Conservation (phyloP, 257 asterid species). For the Primulina tabacum region DNA sequence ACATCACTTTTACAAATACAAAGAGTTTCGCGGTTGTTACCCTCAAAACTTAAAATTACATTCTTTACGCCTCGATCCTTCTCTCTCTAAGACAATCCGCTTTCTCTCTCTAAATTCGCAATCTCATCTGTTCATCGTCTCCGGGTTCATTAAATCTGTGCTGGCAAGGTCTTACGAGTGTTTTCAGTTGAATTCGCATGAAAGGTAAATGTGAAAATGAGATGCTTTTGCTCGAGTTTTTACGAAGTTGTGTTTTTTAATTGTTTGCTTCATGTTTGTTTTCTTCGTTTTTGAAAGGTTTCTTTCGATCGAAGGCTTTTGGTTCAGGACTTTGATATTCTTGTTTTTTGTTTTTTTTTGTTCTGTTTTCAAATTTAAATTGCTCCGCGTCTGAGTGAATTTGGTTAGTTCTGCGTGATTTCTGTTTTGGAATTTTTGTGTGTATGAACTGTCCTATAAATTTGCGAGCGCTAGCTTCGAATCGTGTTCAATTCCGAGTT, state of each 20-base stretch:
- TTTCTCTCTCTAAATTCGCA: slow-evolving; percentile 43
- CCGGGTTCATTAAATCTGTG: not conserved
- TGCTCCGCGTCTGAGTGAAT: slow-evolving; percentile 23
- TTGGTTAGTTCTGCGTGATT: slow-evolving; percentile 24
- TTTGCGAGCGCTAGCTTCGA: slow-evolving; percentile 13
- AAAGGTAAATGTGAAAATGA: slow-evolving; percentile 28
- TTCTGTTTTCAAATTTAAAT: slow-evolving; percentile 17
- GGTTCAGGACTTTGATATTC: not conserved
- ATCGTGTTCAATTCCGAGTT: slow-evolving; percentile 26
- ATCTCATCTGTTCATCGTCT: slow-evolving; percentile 4
- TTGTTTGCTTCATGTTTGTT: slow-evolving; percentile 19
- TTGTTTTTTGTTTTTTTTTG: not conserved
- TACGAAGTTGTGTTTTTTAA: slow-evolving; percentile 12
- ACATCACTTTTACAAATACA: too few species aligned
- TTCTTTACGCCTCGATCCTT: slow-evolving; percentile 37
- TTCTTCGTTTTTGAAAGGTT: slow-evolving; percentile 12
- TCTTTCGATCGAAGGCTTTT: slow-evolving; percentile 28
- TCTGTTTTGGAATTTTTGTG: not conserved
- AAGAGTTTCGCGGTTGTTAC: slow-evolving; percentile 60
- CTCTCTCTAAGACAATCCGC: slow-evolving; percentile 37
- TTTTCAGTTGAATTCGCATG: slow-evolving; percentile 39
- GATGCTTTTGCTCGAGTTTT: slow-evolving; percentile 24
- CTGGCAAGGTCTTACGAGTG: slow-evolving; percentile 17
- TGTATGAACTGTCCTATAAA: not conserved
- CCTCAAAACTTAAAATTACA: slow-evolving; percentile 28